These are phyloP conservation scores for Trypanosoma caninum DNA, from an alignment of 208 protist species.

Conservation along the genomic window DNA sequence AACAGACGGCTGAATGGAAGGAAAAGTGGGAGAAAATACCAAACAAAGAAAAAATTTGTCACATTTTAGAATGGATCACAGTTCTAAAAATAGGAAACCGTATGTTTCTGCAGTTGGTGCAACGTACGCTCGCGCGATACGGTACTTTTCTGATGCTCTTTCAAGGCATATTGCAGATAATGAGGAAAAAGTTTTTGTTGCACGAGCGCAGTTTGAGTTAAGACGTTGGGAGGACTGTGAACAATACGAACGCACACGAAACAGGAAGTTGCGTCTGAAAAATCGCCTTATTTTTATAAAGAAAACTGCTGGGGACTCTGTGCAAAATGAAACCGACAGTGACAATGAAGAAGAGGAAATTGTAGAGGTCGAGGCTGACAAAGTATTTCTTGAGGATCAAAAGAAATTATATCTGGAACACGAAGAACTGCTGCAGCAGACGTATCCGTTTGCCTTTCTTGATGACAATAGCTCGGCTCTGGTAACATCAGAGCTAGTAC, in stretches of 20 bases:
- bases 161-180: constrained; percentile 23
- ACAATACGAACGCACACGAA: constrained; percentile 14
- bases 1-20: background rate
- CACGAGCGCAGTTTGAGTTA: constrained; percentile 27
- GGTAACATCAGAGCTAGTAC: constrained; percentile 22
- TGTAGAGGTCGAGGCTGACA: constrained; percentile 10
- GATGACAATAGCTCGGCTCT: constrained; percentile 26
- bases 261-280: background rate
- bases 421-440: constrained; percentile 28
- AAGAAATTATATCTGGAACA: constrained; percentile 33
- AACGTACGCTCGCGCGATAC: constrained; percentile 3
- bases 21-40: background rate
- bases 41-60: background rate
- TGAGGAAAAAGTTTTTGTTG: constrained; percentile 31
- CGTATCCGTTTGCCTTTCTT: constrained; percentile 47
- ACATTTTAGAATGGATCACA: background rate
- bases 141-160: constrained; percentile 10
- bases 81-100: background rate
- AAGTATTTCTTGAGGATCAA: constrained; percentile 32
- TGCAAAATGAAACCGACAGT: background rate
- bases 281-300: background rate
- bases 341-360: background rate
- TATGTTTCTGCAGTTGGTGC: constrained; percentile 3
- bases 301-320: background rate
- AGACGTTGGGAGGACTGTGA: constrained; percentile 15